These are phyloP conservation scores for Podila epigama DNA, from an alignment of 192 early-diverging fungal genomes.

Conservation along the genomic window DNA sequence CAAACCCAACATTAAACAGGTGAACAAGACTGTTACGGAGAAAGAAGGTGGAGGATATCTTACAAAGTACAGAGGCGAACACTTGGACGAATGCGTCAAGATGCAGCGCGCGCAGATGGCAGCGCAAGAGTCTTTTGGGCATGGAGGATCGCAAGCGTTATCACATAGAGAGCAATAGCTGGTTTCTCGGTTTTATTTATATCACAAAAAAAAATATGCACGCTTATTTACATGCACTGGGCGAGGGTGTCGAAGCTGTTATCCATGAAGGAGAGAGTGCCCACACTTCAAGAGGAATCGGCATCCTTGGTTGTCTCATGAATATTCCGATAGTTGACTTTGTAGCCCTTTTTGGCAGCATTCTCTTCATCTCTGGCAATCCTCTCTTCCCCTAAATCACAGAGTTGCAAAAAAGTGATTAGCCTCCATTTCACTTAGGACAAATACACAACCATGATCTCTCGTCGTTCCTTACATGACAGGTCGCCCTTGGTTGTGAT, in stretches of 20 bases:
- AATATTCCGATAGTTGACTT: conserved; percentile 31
- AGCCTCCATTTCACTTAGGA: too few species aligned
- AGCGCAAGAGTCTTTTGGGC: conserved; percentile 11
- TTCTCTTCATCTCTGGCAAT: conserved; percentile 39
- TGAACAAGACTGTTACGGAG: conserved; percentile 66
- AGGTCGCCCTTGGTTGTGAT: conserved; percentile 22
- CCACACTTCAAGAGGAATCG: background rate
- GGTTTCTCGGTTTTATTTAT: background rate
- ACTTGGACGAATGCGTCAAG: conserved; percentile 59
- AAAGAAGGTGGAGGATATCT: conserved; percentile 58
- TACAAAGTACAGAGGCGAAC: conserved; percentile 65
- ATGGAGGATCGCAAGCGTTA: conserved; percentile 9
- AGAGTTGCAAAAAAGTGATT: too few species aligned
- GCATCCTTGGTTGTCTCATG: conserved; percentile 10
- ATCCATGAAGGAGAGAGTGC: background rate
- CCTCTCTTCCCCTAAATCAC: conserved; percentile 33
- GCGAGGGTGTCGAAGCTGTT: background rate
- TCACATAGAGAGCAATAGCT: conserved; percentile 9
- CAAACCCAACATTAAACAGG: conserved; percentile 35
- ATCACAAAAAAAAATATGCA: conserved; percentile 4
- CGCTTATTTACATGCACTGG: background rate
- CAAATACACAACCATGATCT: background rate
- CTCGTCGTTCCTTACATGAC: conserved; percentile 38
- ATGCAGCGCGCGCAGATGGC: conserved; percentile 47
- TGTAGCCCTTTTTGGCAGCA: conserved; percentile 48